These are phyloP conservation scores for Plasmodium blacklocki DNA, from an alignment of 169 alveolate species.

Conservation along the genomic window DNA sequence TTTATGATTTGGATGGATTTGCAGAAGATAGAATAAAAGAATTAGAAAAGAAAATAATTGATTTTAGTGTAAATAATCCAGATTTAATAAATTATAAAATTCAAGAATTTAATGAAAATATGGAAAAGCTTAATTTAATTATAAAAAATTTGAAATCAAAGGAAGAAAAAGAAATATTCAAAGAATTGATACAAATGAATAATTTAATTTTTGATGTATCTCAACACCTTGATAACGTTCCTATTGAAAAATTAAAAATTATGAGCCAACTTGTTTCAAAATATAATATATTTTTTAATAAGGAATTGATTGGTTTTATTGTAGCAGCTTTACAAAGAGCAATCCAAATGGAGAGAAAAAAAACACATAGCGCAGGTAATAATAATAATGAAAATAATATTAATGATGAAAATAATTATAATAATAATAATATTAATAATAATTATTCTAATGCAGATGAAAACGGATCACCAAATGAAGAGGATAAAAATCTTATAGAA, in stretches of 20 bases:
- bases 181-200: constrained; percentile 23
- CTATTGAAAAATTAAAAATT: constrained; percentile 11
- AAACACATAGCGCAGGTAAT: not conserved
- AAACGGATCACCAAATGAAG: constrained; percentile 2
- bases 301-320: constrained; percentile 16
- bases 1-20: constrained; percentile 64
- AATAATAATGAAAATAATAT: no score
- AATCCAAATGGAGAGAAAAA: constrained; percentile 12
- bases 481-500: constrained; percentile 9
- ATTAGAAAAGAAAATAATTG: constrained; percentile 40
- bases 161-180: constrained; percentile 47
- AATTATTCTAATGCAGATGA: not conserved
- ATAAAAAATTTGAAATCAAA: constrained; percentile 37
- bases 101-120: constrained; percentile 65
- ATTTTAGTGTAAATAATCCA: constrained; percentile 27
- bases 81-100: constrained; percentile 61
- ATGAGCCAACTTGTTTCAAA: constrained; percentile 38
- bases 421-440: no score
- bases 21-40: constrained; percentile 27
- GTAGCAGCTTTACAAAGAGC: constrained; percentile 36
- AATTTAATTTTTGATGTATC: constrained; percentile 55
- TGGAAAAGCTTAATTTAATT: constrained; percentile 32
- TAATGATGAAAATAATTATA: no score
- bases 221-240: constrained; percentile 7
- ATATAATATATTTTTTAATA: constrained; percentile 34